These are phyloP conservation scores for Neurospora pannonica DNA, from an alignment of 495 filamentous ascomycete species.

Conservation along the genomic window DNA sequence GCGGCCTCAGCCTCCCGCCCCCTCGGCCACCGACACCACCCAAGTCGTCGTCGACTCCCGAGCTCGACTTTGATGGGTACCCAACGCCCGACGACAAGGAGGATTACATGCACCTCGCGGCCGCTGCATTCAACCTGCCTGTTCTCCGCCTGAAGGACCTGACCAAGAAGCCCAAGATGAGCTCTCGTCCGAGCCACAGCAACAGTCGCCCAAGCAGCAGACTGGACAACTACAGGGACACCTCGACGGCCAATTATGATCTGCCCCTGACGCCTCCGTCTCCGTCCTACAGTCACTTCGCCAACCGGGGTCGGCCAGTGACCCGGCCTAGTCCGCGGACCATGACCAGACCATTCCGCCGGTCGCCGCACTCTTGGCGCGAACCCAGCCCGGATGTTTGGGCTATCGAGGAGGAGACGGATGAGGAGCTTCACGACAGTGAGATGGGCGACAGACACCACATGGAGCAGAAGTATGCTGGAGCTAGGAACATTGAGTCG, in stretches of 20 bases:
- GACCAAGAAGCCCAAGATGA: constrained; percentile 5
- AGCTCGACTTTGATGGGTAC: constrained; percentile 17
- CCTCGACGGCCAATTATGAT: not conserved
- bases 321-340: not conserved
- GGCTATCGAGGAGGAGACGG: constrained; percentile 41
- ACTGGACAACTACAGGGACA: not conserved
- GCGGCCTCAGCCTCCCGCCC: constrained; percentile 34
- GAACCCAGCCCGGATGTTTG: constrained; percentile 44
- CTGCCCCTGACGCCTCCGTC: not conserved
- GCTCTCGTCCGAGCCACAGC: not conserved
- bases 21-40: constrained; percentile 25
- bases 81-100: constrained; percentile 24
- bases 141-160: constrained; percentile 15
- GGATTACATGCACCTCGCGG: constrained; percentile 30
- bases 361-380: constrained; percentile 35
- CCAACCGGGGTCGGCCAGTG: constrained; percentile 7
- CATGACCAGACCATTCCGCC: constrained; percentile 16
- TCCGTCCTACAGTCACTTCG: not conserved
- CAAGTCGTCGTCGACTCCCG: constrained; percentile 23
- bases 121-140: constrained; percentile 11
- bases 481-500: constrained; percentile 15
- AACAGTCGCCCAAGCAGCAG: not conserved
- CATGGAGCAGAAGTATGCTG: constrained; percentile 8
- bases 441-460: constrained; percentile 22
- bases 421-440: constrained; percentile 29